phyloP scores from a whole-genome alignment of 2,329 filamentous ascomycete genomes.

The Fusarium subtropicale region DNA sequence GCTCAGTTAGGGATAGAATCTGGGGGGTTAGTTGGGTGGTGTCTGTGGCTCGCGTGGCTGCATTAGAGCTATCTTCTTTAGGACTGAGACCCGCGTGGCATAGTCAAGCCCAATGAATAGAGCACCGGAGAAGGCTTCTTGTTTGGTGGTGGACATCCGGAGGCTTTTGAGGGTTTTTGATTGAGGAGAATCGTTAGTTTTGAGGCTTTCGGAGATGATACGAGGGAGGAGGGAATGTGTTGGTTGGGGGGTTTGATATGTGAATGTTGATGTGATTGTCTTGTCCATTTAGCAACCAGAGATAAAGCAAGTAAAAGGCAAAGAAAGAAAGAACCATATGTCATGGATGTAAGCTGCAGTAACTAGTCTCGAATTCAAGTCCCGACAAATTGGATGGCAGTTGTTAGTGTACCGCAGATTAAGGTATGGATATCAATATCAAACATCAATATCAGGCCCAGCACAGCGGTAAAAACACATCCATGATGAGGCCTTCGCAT shows the following conservation, averaged over 20 bases:
- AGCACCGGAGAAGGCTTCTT: slow-evolving; percentile 25
- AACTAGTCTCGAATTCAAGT: neutral
- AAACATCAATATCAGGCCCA: slow-evolving; percentile 10
- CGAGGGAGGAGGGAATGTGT: slow-evolving; percentile 2
- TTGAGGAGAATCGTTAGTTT: neutral
- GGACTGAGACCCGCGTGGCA: slow-evolving; percentile 36
- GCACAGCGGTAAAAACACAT: slow-evolving; percentile 6
- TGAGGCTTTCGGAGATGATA: slow-evolving; percentile 13
- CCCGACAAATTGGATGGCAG: slow-evolving; percentile 18
- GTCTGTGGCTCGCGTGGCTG: slow-evolving; percentile 30
- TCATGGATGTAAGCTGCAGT: neutral
- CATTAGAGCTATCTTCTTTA: slow-evolving; percentile 32
- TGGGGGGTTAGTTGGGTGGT: neutral
- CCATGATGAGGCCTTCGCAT: slow-evolving; percentile 15
- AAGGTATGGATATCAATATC: neutral
- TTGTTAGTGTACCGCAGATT: neutral
- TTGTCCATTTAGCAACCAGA: neutral
- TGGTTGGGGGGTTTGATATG: slow-evolving; percentile 8
- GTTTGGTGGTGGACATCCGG: slow-evolving; percentile 19
- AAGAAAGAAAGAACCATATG: neutral
- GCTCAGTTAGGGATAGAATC: neutral
- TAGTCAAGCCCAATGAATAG: slow-evolving; percentile 6
- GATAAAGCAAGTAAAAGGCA: neutral
- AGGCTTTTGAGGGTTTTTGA: slow-evolving; percentile 14
- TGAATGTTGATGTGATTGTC: slow-evolving; percentile 10